phyloP scores from a whole-genome alignment of 129 eudicot species.

The Centaurea solstitialis region DNA sequence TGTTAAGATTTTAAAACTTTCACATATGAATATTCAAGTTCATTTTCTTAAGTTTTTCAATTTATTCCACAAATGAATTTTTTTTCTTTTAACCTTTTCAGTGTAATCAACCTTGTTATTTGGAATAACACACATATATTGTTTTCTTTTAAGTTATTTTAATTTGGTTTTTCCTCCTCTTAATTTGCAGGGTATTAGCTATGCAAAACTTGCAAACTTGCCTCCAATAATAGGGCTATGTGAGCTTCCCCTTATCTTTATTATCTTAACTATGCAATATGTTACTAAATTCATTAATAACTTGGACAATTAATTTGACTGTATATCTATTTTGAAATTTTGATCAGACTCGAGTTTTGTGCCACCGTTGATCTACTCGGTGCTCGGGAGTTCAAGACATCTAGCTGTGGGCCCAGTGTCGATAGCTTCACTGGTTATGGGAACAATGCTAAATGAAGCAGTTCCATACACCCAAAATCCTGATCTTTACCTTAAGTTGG shows the following conservation, averaged over 20 bases:
- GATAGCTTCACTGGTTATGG: constrained; percentile 97
- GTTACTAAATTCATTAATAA: neutral
- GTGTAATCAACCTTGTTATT: too few species aligned
- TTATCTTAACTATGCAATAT: neutral
- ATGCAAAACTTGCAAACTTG: constrained; percentile 97
- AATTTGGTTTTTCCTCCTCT: neutral
- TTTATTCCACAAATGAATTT: too few species aligned
- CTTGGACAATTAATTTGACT: neutral
- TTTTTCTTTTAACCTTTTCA: too few species aligned
- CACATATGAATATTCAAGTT: too few species aligned
- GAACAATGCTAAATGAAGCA: constrained; percentile 84
- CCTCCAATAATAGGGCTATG: constrained; percentile 96
- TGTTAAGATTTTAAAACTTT: too few species aligned
- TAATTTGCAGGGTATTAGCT: constrained; percentile 83
- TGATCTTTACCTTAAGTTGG: constrained; percentile 75
- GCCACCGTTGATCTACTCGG: constrained; percentile 92
- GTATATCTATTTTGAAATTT: neutral
- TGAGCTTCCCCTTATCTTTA: constrained; percentile 36
- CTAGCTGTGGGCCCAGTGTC: constrained; percentile 98
- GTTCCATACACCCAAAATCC: constrained; percentile 65
- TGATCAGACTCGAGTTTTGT: constrained; percentile 92
- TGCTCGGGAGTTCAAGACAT: constrained; percentile 94
- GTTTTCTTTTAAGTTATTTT: neutral
- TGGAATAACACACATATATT: too few species aligned
- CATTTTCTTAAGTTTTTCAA: too few species aligned